phyloP scores from a whole-genome alignment of 139 green algal genomes.

The Coelastrella sp. region DNA sequence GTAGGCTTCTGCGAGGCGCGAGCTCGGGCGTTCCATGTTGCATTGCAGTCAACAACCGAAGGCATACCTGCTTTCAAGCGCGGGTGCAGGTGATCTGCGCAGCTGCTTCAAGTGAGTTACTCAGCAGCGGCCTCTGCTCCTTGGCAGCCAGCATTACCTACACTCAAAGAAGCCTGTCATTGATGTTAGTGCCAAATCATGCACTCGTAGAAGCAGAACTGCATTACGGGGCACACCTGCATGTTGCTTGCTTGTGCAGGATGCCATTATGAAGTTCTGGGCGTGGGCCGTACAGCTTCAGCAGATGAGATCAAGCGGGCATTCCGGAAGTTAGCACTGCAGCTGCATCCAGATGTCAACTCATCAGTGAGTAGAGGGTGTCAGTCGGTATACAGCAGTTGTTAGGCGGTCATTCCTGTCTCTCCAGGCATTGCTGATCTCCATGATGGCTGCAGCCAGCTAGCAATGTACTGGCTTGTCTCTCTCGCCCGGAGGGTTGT shows the following conservation, averaged over 20 bases:
- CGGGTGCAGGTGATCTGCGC: no score
- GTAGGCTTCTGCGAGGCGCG: neutral
- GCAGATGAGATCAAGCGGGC: constrained; percentile 50
- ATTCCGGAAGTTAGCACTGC: constrained; percentile 24
- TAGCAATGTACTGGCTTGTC: neutral
- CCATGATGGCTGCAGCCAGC: neutral
- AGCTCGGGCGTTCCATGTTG: neutral
- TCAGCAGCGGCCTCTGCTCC: no score
- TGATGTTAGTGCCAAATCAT: no score
- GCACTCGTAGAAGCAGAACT: no score
- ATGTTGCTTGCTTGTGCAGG: neutral
- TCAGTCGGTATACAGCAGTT: neutral
- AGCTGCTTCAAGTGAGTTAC: neutral
- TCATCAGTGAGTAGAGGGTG: constrained; percentile 9
- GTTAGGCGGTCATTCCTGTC: neutral
- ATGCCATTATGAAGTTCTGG: constrained; percentile 43
- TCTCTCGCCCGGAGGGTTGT: no score
- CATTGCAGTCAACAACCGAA: no score
- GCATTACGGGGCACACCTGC: no score
- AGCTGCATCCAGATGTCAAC: constrained; percentile 58
- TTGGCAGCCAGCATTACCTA: no score
- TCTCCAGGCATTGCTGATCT: neutral
- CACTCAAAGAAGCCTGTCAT: no score
- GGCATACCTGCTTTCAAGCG: no score
- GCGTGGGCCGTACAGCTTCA: constrained; percentile 11